Conservation (phyloP, 1,139 yeast species). For the Sugiyamaella xylanicola region DNA sequence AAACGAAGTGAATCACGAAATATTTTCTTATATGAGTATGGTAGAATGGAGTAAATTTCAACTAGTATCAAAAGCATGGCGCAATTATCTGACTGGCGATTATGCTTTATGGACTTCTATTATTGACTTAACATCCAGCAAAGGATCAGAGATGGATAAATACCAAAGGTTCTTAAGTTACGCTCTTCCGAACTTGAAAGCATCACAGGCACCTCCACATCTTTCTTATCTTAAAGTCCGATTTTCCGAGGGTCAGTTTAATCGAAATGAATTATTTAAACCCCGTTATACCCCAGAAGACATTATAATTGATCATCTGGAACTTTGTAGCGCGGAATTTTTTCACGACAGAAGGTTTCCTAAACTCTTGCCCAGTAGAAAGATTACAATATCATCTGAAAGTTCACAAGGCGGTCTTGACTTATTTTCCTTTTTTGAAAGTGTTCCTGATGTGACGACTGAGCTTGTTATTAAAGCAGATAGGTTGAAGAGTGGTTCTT, state of each 20-base stretch:
- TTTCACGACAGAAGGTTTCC: background rate
- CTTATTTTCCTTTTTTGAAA: background rate
- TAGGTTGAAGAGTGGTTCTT: no score
- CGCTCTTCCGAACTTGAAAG: background rate
- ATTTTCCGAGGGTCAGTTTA: background rate
- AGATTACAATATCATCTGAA: background rate
- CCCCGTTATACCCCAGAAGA: background rate
- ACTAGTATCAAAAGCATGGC: background rate
- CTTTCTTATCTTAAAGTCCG: background rate
- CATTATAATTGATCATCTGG: background rate
- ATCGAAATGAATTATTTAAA: background rate
- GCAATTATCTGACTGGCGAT: background rate
- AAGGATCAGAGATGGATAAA: background rate
- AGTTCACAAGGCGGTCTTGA: no score
- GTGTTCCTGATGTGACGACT: background rate
- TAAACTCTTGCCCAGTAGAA: background rate
- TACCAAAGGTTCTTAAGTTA: background rate
- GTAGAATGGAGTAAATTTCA: background rate
- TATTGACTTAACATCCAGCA: background rate
- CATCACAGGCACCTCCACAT: background rate
- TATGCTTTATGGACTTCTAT: background rate
- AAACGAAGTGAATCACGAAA: background rate
- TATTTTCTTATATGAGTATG: background rate
- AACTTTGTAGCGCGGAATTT: background rate
- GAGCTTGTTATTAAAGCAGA: background rate